A percentile compares a stretch with the other conserved stretches of the same genome.
These are phyloP conservation scores for Wickerhamiella kurtzmanii DNA, from an alignment of 805 yeast genomes.

Conservation along the genomic window DNA sequence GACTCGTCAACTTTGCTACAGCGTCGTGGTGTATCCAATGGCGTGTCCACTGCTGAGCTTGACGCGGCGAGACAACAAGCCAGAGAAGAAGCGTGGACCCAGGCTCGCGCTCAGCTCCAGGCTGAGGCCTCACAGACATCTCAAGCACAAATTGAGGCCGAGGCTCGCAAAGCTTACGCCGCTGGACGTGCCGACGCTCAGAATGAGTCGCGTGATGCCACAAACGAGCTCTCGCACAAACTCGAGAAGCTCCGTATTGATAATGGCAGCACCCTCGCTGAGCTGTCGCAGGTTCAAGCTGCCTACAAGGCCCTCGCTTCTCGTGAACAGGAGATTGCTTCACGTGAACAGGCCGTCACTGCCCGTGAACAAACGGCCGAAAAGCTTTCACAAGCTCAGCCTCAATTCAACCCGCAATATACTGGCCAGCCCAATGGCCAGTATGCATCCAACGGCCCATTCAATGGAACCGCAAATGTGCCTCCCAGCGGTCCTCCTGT, in stretches of 20 bases:
- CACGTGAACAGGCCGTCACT: slow-evolving; percentile 13
- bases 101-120: not conserved
- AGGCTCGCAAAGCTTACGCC: not conserved
- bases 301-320: too few species aligned
- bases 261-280: slow-evolving; percentile 7
- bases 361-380: too few species aligned
- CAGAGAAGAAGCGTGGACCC: not conserved
- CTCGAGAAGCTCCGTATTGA: not conserved
- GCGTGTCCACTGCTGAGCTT: not conserved
- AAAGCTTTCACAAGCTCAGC: too few species aligned
- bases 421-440: too few species aligned
- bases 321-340: too few species aligned
- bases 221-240: not conserved
- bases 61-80: not conserved
- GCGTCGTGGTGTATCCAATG: too few species aligned
- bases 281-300: not conserved
- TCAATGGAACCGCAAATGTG: slow-evolving; percentile 4
- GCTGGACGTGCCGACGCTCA: not conserved
- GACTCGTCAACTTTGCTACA: slow-evolving; percentile 7
- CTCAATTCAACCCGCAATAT: too few species aligned
- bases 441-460: too few species aligned
- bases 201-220: not conserved
- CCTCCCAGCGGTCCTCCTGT: not conserved
- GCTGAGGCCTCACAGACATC: not conserved
- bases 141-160: too few species aligned